A percentile compares a stretch with the other conserved stretches of the same genome.
Evolutionary conservation across 306 rosid species (phyloP).

Genomic region (Comarum palustre): DNA sequence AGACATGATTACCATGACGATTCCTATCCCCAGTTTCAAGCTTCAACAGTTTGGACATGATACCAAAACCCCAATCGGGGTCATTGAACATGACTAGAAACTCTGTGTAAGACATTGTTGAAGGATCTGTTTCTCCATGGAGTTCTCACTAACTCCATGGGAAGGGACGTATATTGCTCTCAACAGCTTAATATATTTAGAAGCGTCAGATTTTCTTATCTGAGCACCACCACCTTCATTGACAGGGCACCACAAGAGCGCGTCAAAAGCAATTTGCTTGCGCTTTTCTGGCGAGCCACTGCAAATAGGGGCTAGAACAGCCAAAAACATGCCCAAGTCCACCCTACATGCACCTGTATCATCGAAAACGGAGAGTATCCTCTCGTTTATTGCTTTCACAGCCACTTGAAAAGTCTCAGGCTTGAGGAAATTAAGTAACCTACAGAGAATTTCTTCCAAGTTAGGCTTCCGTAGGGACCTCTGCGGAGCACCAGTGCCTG

Average conservation of each 20-base stretch:
- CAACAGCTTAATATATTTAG: conserved; percentile 61
- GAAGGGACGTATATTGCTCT: conserved; percentile 78
- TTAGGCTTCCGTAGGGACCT: conserved; percentile 88
- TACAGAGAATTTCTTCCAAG: conserved; percentile 83
- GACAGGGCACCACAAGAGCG: conserved; percentile 92
- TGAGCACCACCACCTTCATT: conserved; percentile 74
- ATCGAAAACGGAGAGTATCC: conserved; percentile 83
- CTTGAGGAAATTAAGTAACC: conserved; percentile 69
- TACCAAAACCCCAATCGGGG: conserved; percentile 94
- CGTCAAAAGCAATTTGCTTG: conserved; percentile 76
- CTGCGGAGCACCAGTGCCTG: conserved; percentile 80
- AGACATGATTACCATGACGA: conserved; percentile 73
- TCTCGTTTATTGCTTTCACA: conserved; percentile 86
- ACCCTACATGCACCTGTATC: conserved; percentile 78
- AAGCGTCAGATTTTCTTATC: conserved; percentile 62
- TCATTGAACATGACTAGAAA: conserved; percentile 83
- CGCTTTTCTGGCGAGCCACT: conserved; percentile 79
- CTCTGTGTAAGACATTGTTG: conserved; percentile 72
- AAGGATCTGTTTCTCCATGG: conserved; percentile 66
- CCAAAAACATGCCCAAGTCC: conserved; percentile 86
- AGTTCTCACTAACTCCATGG: conserved; percentile 66
- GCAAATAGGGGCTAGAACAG: conserved; percentile 91
- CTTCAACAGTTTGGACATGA: conserved; percentile 75
- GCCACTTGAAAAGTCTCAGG: conserved; percentile 98
- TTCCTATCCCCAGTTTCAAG: conserved; percentile 90